Base-by-base conservation (phyloP, 2,329 filamentous ascomycete genomes). In the Pseudocercospora macadamiae region DNA sequence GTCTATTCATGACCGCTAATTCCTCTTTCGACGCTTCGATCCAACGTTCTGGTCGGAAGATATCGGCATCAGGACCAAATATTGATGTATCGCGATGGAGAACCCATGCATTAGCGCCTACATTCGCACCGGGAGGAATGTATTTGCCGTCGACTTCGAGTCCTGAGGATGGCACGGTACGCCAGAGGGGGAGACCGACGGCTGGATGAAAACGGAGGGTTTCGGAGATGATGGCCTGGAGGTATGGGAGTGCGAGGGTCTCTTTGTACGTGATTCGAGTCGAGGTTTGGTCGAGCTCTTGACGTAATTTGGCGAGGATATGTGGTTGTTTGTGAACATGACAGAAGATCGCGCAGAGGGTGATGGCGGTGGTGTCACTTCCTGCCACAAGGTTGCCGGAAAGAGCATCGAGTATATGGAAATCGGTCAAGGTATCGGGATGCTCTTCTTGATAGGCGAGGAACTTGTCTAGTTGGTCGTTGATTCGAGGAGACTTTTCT, bases 201-300 rank as follows among this genome's bases (percentile, higher is more conserved):
- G 77, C 73, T 4, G 77, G 77, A 62, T 79, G 75, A 73, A 59
- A 76, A 72, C 78, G 72, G 3, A 79, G 64, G 0, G 75, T 70
- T 62, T 80, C 77, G 54, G 76, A 74, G 62, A 79, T 76, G 32
- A 76, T 70, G n/a, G 76, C 76, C 52, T 76, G 71, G 4, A 79
- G 68, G 62, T 77, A 79, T 0, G 75, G 71, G 65, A 74, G 69
- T 14, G 66, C 61, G 16, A 70, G 64, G 3, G 70, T 69, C 55
- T 75, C 70, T 25, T 55, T 57, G 9, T 70, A 45, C 7, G 61
- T 66, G 8, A 73, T 62, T 8, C 64, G 63, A 57, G 66, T 59
- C 10, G 36, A 8, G 16, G 64, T 47, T 66, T 65, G 25, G 3
- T 74, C 51, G 10, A 59, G 25, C 21, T 55, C 51, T 8, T 26